A percentile compares a stretch with the other conserved stretches of the same genome.
Evolutionary conservation across 352 stramenopile species (phyloP).

Genomic region (Peronospora tabacina): DNA sequence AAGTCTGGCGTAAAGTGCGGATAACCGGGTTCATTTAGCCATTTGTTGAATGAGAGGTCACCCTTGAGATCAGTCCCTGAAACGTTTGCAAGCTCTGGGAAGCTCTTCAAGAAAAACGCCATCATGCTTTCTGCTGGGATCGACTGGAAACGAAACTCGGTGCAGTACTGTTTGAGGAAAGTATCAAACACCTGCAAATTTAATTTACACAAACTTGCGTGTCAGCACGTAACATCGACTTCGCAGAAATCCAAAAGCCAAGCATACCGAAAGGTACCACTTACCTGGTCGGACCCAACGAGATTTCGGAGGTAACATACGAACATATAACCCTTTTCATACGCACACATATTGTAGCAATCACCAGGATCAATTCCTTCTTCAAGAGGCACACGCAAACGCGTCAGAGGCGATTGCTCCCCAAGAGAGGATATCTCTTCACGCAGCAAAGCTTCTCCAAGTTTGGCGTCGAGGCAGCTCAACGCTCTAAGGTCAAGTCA

Average conservation of each 20-base stretch:
- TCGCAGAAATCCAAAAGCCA: not conserved
- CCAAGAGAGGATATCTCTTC: constrained; percentile 68
- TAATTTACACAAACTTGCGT: not conserved
- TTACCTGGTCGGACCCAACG: constrained; percentile 53
- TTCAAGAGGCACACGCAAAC: constrained; percentile 59
- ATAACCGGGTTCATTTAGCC: constrained; percentile 59
- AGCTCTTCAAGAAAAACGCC: constrained; percentile 57
- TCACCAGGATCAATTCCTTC: constrained; percentile 71
- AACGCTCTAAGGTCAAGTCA: constrained; percentile 28
- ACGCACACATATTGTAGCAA: constrained; percentile 77
- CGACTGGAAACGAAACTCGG: constrained; percentile 64
- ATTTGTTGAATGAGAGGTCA: constrained; percentile 56
- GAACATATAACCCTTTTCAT: constrained; percentile 77
- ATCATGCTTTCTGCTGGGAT: constrained; percentile 70
- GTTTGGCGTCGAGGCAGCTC: constrained; percentile 65
- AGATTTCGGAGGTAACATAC: constrained; percentile 66
- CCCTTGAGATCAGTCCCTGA: constrained; percentile 41
- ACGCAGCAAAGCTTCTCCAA: constrained; percentile 52
- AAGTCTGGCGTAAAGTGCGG: constrained; percentile 51
- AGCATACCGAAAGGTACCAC: not conserved
- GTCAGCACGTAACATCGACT: not conserved
- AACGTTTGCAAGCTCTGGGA: constrained; percentile 47
- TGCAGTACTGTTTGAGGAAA: constrained; percentile 61
- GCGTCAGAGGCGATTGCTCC: constrained; percentile 57
- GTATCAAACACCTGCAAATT: constrained; percentile 45